These are phyloP conservation scores for Fusarium torulosum DNA, from an alignment of 2,329 filamentous ascomycete genomes.

Conservation along the genomic window DNA sequence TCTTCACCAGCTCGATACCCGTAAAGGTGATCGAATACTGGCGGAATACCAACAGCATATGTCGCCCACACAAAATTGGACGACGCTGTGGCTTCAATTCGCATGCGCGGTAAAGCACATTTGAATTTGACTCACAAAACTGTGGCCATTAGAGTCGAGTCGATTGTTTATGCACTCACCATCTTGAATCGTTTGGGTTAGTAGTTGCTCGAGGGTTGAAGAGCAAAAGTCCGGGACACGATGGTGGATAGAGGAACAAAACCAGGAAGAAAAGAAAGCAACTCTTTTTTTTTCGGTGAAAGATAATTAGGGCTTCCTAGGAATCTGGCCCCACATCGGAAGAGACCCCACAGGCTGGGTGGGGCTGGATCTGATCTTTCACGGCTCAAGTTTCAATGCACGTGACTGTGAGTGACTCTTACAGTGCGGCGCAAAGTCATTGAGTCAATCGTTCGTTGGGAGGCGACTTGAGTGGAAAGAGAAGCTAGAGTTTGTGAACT, in stretches of 20 bases:
- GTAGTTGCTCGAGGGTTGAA: conserved; percentile 54
- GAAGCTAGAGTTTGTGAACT: conserved; percentile 27
- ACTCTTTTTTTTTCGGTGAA: too few species aligned
- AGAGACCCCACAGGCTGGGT: too few species aligned
- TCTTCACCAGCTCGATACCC: conserved; percentile 64
- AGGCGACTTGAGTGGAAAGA: conserved; percentile 4
- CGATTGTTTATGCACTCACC: conserved; percentile 54
- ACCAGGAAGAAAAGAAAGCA: too few species aligned
- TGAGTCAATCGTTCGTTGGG: conserved; percentile 22
- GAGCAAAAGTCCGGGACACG: too few species aligned
- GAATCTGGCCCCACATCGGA: conserved; percentile 1
- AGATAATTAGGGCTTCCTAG: conserved; percentile 56
- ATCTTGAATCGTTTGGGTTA: conserved; percentile 56
- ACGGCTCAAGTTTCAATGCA: too few species aligned
- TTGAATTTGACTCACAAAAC: conserved; percentile 54
- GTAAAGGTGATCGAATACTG: conserved; percentile 44
- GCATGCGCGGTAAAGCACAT: conserved; percentile 48
- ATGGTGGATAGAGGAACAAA: too few species aligned
- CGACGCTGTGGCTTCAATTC: conserved; percentile 52
- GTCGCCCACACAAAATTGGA: conserved; percentile 39
- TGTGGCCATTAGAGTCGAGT: conserved; percentile 57
- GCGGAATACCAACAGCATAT: conserved; percentile 53
- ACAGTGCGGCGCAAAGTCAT: conserved; percentile 23
- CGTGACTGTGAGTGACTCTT: too few species aligned
- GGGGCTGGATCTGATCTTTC: background rate